Base-by-base conservation (phyloP, 2,329 filamentous ascomycete species). In the Penicillium digitatum region DNA sequence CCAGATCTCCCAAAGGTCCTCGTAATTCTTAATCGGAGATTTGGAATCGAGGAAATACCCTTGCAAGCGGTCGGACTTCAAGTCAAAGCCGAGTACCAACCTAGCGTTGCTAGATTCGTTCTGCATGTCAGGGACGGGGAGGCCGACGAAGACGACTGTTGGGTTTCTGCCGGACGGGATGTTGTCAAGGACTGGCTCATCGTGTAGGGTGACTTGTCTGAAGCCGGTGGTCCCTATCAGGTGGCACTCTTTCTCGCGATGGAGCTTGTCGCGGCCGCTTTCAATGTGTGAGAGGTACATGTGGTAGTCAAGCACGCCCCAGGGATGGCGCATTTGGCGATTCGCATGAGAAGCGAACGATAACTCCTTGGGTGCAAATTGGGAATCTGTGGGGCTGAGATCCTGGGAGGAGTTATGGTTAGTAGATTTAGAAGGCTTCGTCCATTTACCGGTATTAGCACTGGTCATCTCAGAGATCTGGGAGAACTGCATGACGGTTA, bases 301-400 rank as follows among this genome's bases (percentile, higher is more conserved):
- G 18, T 71, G 61, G 27, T 69, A 72, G 53, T 72, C 70, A 9
- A 71, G 52, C 14, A 70, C 58, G 10, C 63, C 60, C 68, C 67
- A 72, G 7, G 68, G 68, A 39, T 72, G 68, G 14, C 27, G 34
- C 47, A 51, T 51, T 18, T 48, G 20, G 16, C 34, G 22, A 9
- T 34, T 43, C 2, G 10, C n/a, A 20, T 40, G 26, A 10, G 42
- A 37, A 2, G 26, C 29, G 18, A 37, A 48, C 12, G 22, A 48
- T 18, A 18, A 1, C 7, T 38, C 8, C 24, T n/a, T 2, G 14
- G 40, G 5, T 29, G 4, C 14, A 24, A 31, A 32, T 10, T 37
- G 10, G n/a, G 12, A 12, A 9, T 3, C 20, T 10, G 20, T 24
- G 16, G 14, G 5, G 24, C n/a, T 18, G 9, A 34, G 6, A 31